These are phyloP conservation scores for Pulveroboletus sp. DNA, from an alignment of 1,284 basidiomycete genomes.

Conservation along the genomic window DNA sequence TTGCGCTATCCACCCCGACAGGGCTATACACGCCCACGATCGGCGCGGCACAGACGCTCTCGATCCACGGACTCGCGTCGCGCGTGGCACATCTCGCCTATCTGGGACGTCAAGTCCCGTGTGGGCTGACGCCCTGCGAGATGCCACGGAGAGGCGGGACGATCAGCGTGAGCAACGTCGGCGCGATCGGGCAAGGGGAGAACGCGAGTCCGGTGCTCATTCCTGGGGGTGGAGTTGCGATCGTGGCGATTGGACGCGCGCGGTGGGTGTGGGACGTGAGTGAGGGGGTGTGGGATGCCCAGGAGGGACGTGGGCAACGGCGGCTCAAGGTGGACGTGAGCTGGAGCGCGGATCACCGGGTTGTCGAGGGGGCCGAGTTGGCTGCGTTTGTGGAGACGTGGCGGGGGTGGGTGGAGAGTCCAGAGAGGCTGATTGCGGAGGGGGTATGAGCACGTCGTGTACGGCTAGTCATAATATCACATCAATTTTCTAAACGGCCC, in stretches of 20 bases:
- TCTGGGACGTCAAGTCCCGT: slow-evolving; percentile 66
- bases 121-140: slow-evolving; percentile 60
- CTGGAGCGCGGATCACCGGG: slow-evolving; percentile 90
- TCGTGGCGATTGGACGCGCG: slow-evolving; percentile 87
- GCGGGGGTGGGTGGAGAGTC: slow-evolving; percentile 83
- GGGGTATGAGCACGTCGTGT: slow-evolving; percentile 44
- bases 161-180: slow-evolving; percentile 86
- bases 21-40: slow-evolving; percentile 89
- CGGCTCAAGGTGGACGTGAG: slow-evolving; percentile 77
- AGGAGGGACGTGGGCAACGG: slow-evolving; percentile 45
- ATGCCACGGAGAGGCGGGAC: slow-evolving; percentile 75
- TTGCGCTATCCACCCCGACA: slow-evolving; percentile 80
- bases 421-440: slow-evolving; percentile 71
- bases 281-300: slow-evolving; percentile 32
- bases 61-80: slow-evolving; percentile 67
- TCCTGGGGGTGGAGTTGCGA: slow-evolving; percentile 87
- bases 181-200: slow-evolving; percentile 74
- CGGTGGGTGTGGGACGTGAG: slow-evolving; percentile 77
- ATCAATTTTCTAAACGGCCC: no score
- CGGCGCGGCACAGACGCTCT: slow-evolving; percentile 56
- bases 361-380: slow-evolving; percentile 91
- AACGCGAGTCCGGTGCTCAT: slow-evolving; percentile 80
- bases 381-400: slow-evolving; percentile 90
- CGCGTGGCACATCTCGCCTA: slow-evolving; percentile 62
- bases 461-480: background rate